These are phyloP conservation scores for Phymatotrichopsis omnivora DNA, from an alignment of 2,329 filamentous ascomycete species.

Conservation along the genomic window DNA sequence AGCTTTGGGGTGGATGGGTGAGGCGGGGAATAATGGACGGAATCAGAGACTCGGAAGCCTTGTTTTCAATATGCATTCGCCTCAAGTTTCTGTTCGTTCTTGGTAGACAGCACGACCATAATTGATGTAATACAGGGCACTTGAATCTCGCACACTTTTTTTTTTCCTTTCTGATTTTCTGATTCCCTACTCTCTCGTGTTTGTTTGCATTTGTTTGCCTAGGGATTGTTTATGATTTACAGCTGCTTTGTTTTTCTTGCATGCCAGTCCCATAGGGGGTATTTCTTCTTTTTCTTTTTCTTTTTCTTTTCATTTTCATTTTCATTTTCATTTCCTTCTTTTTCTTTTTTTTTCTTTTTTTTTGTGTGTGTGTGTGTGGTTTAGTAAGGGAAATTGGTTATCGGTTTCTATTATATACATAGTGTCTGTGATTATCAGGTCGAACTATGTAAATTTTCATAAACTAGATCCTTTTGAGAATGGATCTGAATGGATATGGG, in stretches of 20 bases:
- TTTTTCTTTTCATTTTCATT: conserved; percentile 6
- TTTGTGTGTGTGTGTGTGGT: no score
- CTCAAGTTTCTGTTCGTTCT: conserved; percentile 29
- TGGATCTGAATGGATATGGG: no score
- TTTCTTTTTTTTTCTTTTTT: no score
- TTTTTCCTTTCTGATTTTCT: conserved; percentile 9
- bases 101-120: conserved; percentile 29
- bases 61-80: conserved; percentile 28
- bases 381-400: no score
- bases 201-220: conserved; percentile 17
- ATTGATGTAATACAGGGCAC: background rate
- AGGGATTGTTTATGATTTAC: background rate
- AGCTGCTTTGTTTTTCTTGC: conserved; percentile 4
- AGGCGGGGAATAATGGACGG: conserved; percentile 16
- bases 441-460: no score
- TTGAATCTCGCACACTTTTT: background rate
- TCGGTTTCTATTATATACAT: conserved; percentile 10
- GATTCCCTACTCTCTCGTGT: conserved; percentile 4
- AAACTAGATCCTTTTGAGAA: no score
- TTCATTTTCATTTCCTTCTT: background rate
- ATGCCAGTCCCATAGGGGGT: background rate
- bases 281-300: background rate
- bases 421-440: conserved; percentile 3
- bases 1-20: conserved; percentile 23
- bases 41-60: conserved; percentile 15